phyloP scores from a whole-genome alignment of 768 basidiomycete genomes.

The Boletus bicolor region DNA sequence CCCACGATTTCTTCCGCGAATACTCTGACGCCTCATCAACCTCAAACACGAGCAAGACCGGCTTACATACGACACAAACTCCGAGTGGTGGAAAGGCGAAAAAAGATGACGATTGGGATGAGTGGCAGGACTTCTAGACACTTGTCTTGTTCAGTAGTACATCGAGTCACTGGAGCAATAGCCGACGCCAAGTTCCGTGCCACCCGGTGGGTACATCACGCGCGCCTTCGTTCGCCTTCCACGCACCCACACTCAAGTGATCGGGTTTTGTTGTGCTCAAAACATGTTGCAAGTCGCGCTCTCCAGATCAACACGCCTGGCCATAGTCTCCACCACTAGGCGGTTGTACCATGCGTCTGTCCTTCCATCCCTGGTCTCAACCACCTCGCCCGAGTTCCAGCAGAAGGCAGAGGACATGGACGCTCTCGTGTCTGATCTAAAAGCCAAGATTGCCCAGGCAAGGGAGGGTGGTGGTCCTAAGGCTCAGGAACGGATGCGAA shows the following conservation, averaged over 20 bases:
- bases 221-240: neutral
- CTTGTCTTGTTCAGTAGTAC: neutral
- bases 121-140: conserved; percentile 77
- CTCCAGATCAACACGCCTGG: conserved; percentile 9
- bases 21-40: conserved; percentile 21
- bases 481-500: conserved; percentile 70
- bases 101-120: conserved; percentile 64
- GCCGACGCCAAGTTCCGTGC: conserved; percentile 25
- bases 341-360: conserved; percentile 66
- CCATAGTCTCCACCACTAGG: conserved; percentile 6
- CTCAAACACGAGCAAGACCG: conserved; percentile 12
- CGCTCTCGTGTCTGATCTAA: conserved; percentile 59
- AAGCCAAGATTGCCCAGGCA: conserved; percentile 53
- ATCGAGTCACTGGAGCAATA: neutral
- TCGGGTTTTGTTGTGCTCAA: neutral
- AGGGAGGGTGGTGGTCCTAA: conserved; percentile 73
- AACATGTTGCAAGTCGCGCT: conserved; percentile 22
- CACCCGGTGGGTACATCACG: neutral
- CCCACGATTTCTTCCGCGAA: conserved; percentile 58
- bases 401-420: conserved; percentile 70
- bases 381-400: conserved; percentile 67
- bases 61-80: conserved; percentile 6
- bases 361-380: conserved; percentile 68
- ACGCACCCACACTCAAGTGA: neutral
- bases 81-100: conserved; percentile 19